A percentile compares a stretch with the other conserved stretches of the same genome.
Evolutionary conservation across 306 rosid genomes (phyloP).

Genomic region (Quercus cerris): DNA sequence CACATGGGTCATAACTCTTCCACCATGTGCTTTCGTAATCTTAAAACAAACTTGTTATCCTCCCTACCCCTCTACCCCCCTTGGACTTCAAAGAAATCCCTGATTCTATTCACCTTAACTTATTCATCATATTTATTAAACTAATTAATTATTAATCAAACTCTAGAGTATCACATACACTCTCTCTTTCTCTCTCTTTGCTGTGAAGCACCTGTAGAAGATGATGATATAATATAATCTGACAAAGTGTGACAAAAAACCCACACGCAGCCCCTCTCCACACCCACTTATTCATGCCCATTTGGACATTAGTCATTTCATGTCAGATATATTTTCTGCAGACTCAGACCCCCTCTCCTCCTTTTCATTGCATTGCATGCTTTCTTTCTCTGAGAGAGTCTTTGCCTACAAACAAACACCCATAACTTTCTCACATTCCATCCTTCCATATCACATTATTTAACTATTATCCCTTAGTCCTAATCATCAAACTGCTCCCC

Average conservation of each 20-base stretch:
- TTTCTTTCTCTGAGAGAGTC: background rate
- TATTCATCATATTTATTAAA: background rate
- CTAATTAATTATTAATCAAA: background rate
- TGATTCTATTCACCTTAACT: background rate
- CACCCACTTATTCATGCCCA: constrained; percentile 69
- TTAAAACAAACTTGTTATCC: constrained; percentile 24
- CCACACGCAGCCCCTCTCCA: constrained; percentile 69
- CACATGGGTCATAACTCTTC: constrained; percentile 20
- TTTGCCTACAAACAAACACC: constrained; percentile 34
- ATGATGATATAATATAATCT: constrained; percentile 18
- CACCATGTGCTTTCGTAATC: constrained; percentile 36
- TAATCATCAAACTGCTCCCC: constrained; percentile 78
- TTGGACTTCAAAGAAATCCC: constrained; percentile 5
- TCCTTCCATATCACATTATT: constrained; percentile 38
- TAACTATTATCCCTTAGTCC: constrained; percentile 35
- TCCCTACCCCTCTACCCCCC: background rate
- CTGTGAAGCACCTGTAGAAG: constrained; percentile 44
- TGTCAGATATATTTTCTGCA: constrained; percentile 56
- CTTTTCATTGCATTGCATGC: background rate
- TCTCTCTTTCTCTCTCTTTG: constrained; percentile 1
- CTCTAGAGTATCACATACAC: too few relatives aligned
- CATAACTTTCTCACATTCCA: constrained; percentile 69
- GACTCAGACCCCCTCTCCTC: constrained; percentile 12
- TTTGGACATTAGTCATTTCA: constrained; percentile 61
- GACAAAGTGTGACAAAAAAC: constrained; percentile 44